Evolutionary conservation across 495 filamentous ascomycete genomes (phyloP), one percentile per base, ranked within the genome.

Genomic region (Wilcoxina mikolae): DNA sequence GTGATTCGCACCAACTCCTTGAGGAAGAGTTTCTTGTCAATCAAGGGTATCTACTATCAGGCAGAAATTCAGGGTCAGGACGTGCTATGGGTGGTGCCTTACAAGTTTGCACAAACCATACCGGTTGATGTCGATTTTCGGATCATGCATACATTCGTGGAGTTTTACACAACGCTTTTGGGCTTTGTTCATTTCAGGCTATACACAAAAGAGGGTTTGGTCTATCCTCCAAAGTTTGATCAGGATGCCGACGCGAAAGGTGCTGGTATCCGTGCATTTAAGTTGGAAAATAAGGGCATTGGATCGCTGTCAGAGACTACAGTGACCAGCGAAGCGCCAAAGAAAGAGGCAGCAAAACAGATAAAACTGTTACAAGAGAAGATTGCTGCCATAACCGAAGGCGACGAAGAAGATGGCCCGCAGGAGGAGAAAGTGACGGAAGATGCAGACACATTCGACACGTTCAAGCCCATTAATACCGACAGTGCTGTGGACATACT

Each of bases 1-100:
- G 75, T 98, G 52, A 98, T 98, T 67, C 75, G 78, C 42, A 85
- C 88, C 20, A 81, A 94, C 69, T 85, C 84, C 46, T 73, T 98
- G 53, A 83, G 87, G 62, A 95, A 94, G 71, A 93, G 87, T 4
- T 98, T 98, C 72, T 74, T 98, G 49, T 94, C 87, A 0, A 96
- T 98, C 69, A 98, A 96, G 74, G 91, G 91, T 65, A 95, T 98
- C 63, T 98, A 98, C 71, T 98, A 96, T 70, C 93, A 98, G 72
- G 93, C 89, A 5, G 96, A 85, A 44, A 90, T 98, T 47, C 87
- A 95, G 66, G 90, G 90, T n/a, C 90, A 96, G 69, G 91, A 98
- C 60, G 82, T 96, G 48, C 73, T 98, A 66, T 98, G 91, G 91
- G 73, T 98, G 18, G 91, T 95, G 2, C 91, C 91, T 1, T 96